Evolutionary conservation across 352 stramenopile species (phyloP).

Genomic region (Stephanocyclus meneghinianus): DNA sequence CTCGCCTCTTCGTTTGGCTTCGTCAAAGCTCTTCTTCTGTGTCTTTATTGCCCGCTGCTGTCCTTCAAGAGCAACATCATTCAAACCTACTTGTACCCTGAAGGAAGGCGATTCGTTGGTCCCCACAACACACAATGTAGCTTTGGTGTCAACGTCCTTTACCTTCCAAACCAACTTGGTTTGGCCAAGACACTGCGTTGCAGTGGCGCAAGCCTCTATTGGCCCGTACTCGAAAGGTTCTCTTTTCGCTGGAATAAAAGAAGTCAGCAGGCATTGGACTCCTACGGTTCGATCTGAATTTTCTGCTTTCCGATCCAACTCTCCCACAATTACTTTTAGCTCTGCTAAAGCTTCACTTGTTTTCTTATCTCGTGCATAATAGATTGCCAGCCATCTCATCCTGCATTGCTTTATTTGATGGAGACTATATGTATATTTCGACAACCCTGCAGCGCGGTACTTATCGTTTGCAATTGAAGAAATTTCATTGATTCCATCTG

Average conservation of each 20-base stretch:
- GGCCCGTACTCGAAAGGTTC: constrained; percentile 35
- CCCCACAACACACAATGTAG: constrained; percentile 31
- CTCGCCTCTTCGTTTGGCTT: constrained; percentile 35
- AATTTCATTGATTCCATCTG: constrained; percentile 39
- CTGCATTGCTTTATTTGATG: constrained; percentile 55
- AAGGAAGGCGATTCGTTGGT: constrained; percentile 18
- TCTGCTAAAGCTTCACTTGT: constrained; percentile 57
- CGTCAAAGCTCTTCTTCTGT: constrained; percentile 31
- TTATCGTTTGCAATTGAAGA: constrained; percentile 38
- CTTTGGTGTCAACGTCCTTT: neutral
- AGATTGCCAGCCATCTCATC: constrained; percentile 53
- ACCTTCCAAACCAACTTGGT: constrained; percentile 16
- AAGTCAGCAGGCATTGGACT: constrained; percentile 45
- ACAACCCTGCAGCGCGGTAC: constrained; percentile 32
- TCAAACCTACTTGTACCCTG: constrained; percentile 47
- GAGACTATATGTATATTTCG: constrained; percentile 52
- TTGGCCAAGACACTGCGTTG: constrained; percentile 15
- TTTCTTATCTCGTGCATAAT: constrained; percentile 49
- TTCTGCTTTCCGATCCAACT: constrained; percentile 37
- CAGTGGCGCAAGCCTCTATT: constrained; percentile 31
- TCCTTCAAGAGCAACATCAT: constrained; percentile 31
- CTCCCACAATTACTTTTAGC: constrained; percentile 60
- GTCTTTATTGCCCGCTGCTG: constrained; percentile 8
- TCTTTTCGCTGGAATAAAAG: constrained; percentile 51
- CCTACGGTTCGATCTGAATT: constrained; percentile 18